Evolutionary conservation across 805 yeast species (phyloP), one percentile per base, ranked within the genome.

Genomic region (Yarrowia hollandica): DNA sequence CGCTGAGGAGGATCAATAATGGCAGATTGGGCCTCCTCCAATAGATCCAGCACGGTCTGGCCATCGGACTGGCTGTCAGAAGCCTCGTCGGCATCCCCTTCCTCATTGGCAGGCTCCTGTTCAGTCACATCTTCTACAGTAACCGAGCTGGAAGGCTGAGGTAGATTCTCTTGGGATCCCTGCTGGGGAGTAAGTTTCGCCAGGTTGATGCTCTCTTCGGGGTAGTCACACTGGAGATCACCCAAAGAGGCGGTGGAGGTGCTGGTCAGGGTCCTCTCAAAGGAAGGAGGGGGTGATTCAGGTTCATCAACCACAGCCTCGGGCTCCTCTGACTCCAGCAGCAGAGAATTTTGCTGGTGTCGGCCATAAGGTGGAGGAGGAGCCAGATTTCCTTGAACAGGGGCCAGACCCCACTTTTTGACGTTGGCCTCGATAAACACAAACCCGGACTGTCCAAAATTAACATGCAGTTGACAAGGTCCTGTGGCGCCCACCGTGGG

Each of bases 341-440:
- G 73, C 58, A 92, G 71, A 4, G 90, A 82, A 69, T 91, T 96
- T 46, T 84, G 84, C 42, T 82, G 83, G 66, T 84, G 90, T 60
- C 84, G 82, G 50, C 88, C 88, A 72, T 92, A 92, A 9, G 94
- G 85, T 1, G 99, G 99, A 2, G 98, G 96, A 5, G 98, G 96
- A 3, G 95, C 86, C 61, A 90, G 86, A 50, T 79, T 81, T 1
- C 98, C 99, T 64, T 85, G 88, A 35, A 86, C 78, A 2, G 94
- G 92, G n/a, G 96, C 96, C 66, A 86, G 85, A 5, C 96, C 96
- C 97, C 97, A 90, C 69, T 88, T 90, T 69, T 90, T 90, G 34
- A 91, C 96, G 68, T 90, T 90, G 1, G 89, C 97, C 69, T 91
- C 97, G 50, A 91, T 88, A 68, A 81, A 90, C 2, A 91, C 97